Percentiles rank a stretch among this genome's conserved stretches.
Evolutionary conservation across 1,284 basidiomycete genomes (phyloP).

Genomic region (Cerioporus squamosus): DNA sequence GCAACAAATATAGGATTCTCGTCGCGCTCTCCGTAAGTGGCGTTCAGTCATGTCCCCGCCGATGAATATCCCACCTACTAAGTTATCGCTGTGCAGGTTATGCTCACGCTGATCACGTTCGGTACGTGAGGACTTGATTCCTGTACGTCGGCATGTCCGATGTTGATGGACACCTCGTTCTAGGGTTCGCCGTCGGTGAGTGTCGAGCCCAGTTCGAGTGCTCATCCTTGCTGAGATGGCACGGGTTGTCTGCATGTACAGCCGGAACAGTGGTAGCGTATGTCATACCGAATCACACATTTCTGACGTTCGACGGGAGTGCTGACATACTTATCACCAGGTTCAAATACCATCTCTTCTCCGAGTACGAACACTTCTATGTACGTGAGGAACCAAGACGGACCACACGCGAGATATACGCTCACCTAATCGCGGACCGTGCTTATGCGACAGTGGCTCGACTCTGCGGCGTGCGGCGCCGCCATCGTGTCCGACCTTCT

Average conservation of each 20-base stretch:
- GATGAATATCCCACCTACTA: too few species aligned
- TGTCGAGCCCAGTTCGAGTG: background rate
- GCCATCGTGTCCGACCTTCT: constrained; percentile 2
- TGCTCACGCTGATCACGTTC: background rate
- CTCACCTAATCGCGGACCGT: too few species aligned
- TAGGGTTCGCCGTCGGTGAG: background rate
- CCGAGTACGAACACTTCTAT: constrained; percentile 2
- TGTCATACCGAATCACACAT: too few species aligned
- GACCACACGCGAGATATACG: too few species aligned
- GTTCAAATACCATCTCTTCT: background rate
- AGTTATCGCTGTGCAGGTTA: background rate
- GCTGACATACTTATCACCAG: background rate
- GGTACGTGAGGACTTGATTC: too few species aligned
- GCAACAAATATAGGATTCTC: background rate
- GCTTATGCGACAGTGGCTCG: constrained; percentile 6
- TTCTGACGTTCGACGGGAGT: too few species aligned
- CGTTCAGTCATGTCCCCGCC: too few species aligned
- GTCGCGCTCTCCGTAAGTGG: too few species aligned
- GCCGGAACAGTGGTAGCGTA: constrained; percentile 2
- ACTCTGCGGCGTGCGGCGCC: constrained; percentile 4
- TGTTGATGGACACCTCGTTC: background rate
- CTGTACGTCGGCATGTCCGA: too few species aligned
- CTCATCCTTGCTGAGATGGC: background rate
- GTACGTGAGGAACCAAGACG: background rate
- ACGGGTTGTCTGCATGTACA: too few species aligned